Evolutionary conservation across 441 rosid species (phyloP), one percentile per base, ranked within the genome.

Genomic region (Hura crepitans): DNA sequence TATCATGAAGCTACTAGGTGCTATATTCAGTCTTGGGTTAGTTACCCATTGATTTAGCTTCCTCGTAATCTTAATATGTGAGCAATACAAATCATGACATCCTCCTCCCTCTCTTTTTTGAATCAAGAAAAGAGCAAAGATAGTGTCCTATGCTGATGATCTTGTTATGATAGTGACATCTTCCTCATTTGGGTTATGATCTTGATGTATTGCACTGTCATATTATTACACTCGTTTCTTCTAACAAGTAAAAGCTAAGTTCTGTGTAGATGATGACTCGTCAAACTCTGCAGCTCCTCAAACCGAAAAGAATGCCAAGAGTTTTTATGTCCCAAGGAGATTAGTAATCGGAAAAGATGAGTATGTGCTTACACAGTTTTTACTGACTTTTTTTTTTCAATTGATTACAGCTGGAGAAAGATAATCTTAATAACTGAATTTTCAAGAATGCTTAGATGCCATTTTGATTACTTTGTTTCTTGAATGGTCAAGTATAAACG

Each of bases 261-360:
- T 76, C 54, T 62, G 5, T 73, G 69, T 73, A 92, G 97, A 87
- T 78, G 96, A 80, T 37, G 87, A 77, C 28, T 81, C 85, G 30
- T 61, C 90, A 35, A 47, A 74, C 60, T 13, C 86, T 59, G 81
- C 77, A 56, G 81, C 67, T 75, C 66, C 67, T 62, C 76, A 65
- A 69, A 75, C 72, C 37, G 83, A 71, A 71, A 81, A 76, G 69
- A 82, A 79, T 64, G 78, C 72, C 51, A 89, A 85, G 85, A 89
- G 79, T 76, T 74, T 88, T 25, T 85, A 84, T 74, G 86, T 95
- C 39, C 98, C 98, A 35, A 85, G 89, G 80, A 90, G 98, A 89
- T 79, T 95, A 71, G 84, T 92, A 62, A 95, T 95, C 43, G 98
- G 97, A 79, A 86, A 90, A 81, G 89, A 95, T 79, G 85, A 91